Conservation (phyloP, 345 rosid genomes). For the Gynandropsis gynandra region DNA sequence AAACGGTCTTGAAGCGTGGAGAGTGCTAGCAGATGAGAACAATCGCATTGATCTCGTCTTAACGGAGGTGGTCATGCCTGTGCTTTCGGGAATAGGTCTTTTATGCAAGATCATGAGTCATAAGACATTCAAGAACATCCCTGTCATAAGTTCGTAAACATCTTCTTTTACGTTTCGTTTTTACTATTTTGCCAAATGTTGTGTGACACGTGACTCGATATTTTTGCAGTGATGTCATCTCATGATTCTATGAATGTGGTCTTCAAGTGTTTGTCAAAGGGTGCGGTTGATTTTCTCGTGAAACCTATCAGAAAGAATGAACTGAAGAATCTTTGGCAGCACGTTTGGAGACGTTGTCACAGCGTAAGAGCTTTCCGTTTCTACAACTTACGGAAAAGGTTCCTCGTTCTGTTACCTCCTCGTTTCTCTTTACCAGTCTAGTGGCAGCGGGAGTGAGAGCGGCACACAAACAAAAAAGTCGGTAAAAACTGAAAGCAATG, state of each 20-base stretch:
- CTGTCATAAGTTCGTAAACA: slow-evolving; percentile 53
- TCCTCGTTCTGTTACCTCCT: neutral
- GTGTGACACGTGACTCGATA: slow-evolving; percentile 20
- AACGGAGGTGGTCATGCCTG: slow-evolving; percentile 76
- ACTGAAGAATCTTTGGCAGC: slow-evolving; percentile 80
- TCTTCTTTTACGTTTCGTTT: neutral
- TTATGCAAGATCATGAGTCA: slow-evolving; percentile 70
- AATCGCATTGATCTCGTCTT: slow-evolving; percentile 64
- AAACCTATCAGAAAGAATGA: slow-evolving; percentile 85
- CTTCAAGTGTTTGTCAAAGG: slow-evolving; percentile 75
- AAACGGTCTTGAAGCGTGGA: slow-evolving; percentile 70
- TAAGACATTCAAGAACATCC: slow-evolving; percentile 53
- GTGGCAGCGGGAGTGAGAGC: slow-evolving; percentile 73
- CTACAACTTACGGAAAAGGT: neutral
- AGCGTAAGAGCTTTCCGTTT: slow-evolving; percentile 42
- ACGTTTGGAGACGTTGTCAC: slow-evolving; percentile 80
- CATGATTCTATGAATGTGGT: slow-evolving; percentile 76
- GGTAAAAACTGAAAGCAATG: slow-evolving; percentile 37
- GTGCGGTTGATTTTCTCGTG: slow-evolving; percentile 78
- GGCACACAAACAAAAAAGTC: slow-evolving; percentile 45
- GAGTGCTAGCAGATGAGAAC: slow-evolving; percentile 44
- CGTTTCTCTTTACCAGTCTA: slow-evolving; percentile 42
- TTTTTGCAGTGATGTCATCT: slow-evolving; percentile 75
- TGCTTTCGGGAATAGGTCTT: slow-evolving; percentile 59
- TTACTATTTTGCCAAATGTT: slow-evolving; percentile 17